A percentile compares a stretch with the other conserved stretches of the same genome.
phyloP scores from a whole-genome alignment of 2,329 filamentous ascomycete genomes.

The Daldinia sp. region DNA sequence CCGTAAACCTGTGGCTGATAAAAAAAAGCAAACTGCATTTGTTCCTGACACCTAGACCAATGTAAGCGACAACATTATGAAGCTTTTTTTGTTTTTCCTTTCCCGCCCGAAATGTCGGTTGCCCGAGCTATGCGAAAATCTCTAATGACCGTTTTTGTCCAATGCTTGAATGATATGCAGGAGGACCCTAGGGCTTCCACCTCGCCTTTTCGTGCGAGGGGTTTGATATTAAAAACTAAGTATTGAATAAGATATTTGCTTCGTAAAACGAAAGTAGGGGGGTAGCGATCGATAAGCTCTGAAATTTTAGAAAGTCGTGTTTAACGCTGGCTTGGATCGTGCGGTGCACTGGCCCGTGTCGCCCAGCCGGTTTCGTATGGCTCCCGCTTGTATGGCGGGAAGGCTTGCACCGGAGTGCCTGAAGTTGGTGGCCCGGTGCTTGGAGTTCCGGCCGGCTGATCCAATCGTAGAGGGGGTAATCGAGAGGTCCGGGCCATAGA shows the following conservation, averaged over 20 bases:
- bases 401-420: constrained; percentile 39
- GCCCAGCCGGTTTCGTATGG: constrained; percentile 53
- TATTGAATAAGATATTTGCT: constrained; percentile 31
- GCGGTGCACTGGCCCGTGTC: constrained; percentile 40
- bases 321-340: constrained; percentile 39
- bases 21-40: constrained; percentile 36
- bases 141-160: constrained; percentile 39
- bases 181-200: constrained; percentile 9
- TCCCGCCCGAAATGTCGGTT: constrained; percentile 40
- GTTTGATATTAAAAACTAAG: constrained; percentile 35
- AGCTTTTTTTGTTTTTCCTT: constrained; percentile 25
- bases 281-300: constrained; percentile 9
- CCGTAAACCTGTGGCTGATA: constrained; percentile 31
- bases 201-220: constrained; percentile 16
- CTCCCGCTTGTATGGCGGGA: constrained; percentile 45
- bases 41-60: constrained; percentile 37
- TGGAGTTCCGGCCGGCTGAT: constrained; percentile 46
- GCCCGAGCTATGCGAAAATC: constrained; percentile 43
- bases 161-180: constrained; percentile 30
- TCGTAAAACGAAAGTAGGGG: constrained; percentile 36
- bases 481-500: constrained; percentile 49
- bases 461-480: constrained; percentile 60
- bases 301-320: neutral
- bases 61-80: constrained; percentile 31
- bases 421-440: constrained; percentile 37